These are phyloP conservation scores for Hypoxylon sp. DNA, from an alignment of 2,329 filamentous ascomycete species.

Conservation along the genomic window DNA sequence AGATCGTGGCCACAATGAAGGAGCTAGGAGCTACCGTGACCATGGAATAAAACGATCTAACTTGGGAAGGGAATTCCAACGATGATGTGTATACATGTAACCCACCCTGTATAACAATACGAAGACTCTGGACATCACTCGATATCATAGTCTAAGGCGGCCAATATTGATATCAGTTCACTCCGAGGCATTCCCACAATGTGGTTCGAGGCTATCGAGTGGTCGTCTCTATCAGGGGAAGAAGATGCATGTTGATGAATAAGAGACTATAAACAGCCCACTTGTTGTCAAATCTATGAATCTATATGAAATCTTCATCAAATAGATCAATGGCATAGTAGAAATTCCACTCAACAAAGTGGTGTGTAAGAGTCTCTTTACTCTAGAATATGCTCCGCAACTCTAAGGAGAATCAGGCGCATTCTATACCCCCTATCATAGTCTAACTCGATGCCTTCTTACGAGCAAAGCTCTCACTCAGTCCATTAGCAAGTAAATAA, in stretches of 20 bases:
- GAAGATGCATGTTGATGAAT: background rate
- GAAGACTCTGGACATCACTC: conserved; percentile 17
- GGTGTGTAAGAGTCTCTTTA: background rate
- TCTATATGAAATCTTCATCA: background rate
- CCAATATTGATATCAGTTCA: background rate
- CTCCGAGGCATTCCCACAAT: background rate
- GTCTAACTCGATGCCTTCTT: conserved; percentile 6
- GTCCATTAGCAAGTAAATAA: conserved; percentile 58
- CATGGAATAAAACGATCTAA: conserved; percentile 81
- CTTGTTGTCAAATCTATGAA: no score
- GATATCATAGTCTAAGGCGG: background rate
- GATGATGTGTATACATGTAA: conserved; percentile 54
- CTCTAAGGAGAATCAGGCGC: background rate
- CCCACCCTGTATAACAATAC: conserved; percentile 54
- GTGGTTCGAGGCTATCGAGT: background rate
- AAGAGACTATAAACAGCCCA: background rate
- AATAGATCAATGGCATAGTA: no score
- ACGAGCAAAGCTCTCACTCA: conserved; percentile 50
- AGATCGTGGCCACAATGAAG: conserved; percentile 97
- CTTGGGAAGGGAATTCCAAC: conserved; percentile 21
- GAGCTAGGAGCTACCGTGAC: conserved; percentile 87
- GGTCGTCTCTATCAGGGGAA: background rate
- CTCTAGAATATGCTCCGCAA: background rate
- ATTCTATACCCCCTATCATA: background rate
- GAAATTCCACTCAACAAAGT: background rate